Base-by-base conservation (phyloP, 371 early-diverging fungal genomes). In the Mucor irregularis region DNA sequence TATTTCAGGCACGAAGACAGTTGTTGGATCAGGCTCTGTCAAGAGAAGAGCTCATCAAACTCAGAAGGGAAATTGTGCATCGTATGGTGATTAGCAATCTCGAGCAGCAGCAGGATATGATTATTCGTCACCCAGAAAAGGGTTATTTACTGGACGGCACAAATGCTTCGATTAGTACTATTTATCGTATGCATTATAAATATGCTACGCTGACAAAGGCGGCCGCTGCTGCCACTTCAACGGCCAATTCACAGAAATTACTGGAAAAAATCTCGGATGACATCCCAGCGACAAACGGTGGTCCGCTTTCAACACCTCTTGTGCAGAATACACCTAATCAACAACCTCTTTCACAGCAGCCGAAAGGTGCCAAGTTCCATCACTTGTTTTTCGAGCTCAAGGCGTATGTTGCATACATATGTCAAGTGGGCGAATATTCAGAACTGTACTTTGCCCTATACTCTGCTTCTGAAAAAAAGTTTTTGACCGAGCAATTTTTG, bases 361-460 rank as follows among this genome's bases (percentile, higher is more conserved):
- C 53, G 17, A 74, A 71, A 29, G 65, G 78, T 2, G 74, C 69
- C 34, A 77, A 76, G 39, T 76, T 78, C 48, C 66, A 80, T 49
- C 82, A 84, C 49, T 38, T 81, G 13, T 81, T 78, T 58, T 79
- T 88, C 39, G 85, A 86, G 52, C 63, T 88, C 5, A 83, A 82
- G 47, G 82, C 85, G 0, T 87, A 82, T 61, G 76, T 83, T 4
- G 90, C 87, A 11, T 78, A 81, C 24, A 82, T 87, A 5, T 87
- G 86, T 48, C 74, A 80, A 21, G 73, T 74, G n/a, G 86, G 86
- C 2, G 86, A 86, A 56, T 75, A 59, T 17, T 71, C 80, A 0
- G 90, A 91, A 46, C 73, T 88, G 16, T 72, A 78, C n/a, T 89
- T 89, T 63, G 71, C 81, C 6, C 56, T 91, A 1, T 91, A 84